Evolutionary conservation across 108 stramenopile species (phyloP).

Genomic region (Pseudonitzschia delicatissima): DNA sequence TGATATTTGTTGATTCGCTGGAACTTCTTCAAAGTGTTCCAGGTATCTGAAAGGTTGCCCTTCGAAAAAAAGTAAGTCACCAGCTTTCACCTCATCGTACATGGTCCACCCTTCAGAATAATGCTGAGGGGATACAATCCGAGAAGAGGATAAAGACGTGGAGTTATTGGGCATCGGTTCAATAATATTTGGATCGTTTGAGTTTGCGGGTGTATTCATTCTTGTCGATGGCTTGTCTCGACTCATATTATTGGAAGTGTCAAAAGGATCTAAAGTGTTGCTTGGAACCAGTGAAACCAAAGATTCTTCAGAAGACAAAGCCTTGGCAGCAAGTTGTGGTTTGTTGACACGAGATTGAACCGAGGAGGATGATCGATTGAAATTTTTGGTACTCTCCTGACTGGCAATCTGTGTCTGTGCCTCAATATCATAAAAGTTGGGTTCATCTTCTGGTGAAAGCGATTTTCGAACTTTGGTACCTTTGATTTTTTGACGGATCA

Average conservation of each 20-base stretch:
- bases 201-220: not conserved
- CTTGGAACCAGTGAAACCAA: slow-evolving; percentile 1
- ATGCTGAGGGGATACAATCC: slow-evolving; percentile 9
- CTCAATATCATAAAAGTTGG: slow-evolving; percentile 47
- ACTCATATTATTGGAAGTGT: not conserved
- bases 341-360: not conserved
- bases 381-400: not conserved
- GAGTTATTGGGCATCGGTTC: not conserved
- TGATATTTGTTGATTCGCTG: not conserved
- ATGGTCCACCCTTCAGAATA: not conserved
- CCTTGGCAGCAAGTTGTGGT: not conserved
- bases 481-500: slow-evolving; percentile 67
- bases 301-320: slow-evolving; percentile 9
- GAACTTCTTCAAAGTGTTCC: slow-evolving; percentile 36
- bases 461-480: slow-evolving; percentile 57
- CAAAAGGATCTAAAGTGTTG: not conserved
- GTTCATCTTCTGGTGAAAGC: slow-evolving; percentile 44
- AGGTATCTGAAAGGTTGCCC: slow-evolving; percentile 61
- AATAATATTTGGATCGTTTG: not conserved
- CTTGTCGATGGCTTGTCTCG: not conserved
- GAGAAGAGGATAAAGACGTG: not conserved
- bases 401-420: not conserved
- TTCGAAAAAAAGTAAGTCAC: slow-evolving; percentile 58
- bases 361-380: not conserved
- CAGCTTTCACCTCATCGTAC: slow-evolving; percentile 18